Evolutionary conservation across 768 basidiomycete species (phyloP), one percentile per base, ranked within the genome.

Genomic region (Macrolepiota fuliginosa): DNA sequence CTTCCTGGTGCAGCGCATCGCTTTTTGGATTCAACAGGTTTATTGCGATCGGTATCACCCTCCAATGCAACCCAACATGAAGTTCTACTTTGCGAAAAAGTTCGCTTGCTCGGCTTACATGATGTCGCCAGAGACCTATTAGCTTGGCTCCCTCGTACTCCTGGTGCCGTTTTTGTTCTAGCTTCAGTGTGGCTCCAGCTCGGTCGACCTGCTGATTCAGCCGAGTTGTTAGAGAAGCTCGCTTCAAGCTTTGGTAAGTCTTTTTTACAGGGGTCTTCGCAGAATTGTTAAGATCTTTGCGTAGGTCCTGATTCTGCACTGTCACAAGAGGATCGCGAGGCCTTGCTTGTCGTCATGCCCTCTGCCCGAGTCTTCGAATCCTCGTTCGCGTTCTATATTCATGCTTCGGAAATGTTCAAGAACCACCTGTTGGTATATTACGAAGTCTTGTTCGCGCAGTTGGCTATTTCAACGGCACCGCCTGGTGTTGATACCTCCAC

Each of bases 61-160:
- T 82, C 90, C 0, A 80, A 83, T 64, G 86, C 87, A 11, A 86
- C 88, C 6, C 76, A 82, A 65, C 80, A 78, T 51, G 95, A 96
- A 71, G 83, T 89, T 32, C 67, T 82, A 47, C 87, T 94, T 67
- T 91, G 89, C 67, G 86, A 93, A 64, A 76, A 79, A 29, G 79
- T 96, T 49, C 80, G 90, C 39, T 70, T 76, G 1, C 75, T 90
- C 56, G 89, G 87, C 15, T 88, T 89, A 67, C 77, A 80, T 61
- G 79, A 83, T 61, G 77, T 83, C 37, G 80, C 90, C 1, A 74
- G 81, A 54, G 88, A 90, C 63, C 76, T 91, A 58, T 74, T 92
- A 50, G 84, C 85, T 24, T 90, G 90, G 85, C 81, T 95, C 27
- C 94, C 94, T 11, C 77, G 88, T 51, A 89, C 90, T 15, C 85